Percentiles rank a stretch among this genome's conserved stretches.
Conservation (phyloP, 2,329 filamentous ascomycete genomes). For the Ceratocystis cubensis region DNA sequence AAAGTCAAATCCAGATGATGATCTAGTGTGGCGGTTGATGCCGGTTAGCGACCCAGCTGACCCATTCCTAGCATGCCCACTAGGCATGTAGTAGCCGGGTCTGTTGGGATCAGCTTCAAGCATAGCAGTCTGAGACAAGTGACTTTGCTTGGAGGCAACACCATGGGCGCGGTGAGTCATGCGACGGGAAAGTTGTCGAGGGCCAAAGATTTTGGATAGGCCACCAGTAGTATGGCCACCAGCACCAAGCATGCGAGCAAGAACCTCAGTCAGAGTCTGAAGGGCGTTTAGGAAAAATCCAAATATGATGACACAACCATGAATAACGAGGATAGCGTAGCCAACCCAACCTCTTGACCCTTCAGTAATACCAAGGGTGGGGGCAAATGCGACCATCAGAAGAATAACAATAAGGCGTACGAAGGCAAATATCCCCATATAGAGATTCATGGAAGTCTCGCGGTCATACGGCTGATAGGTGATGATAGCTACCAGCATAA, state of each 20-base stretch:
- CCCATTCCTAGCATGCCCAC: conserved; percentile 46
- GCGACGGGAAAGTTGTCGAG: conserved; percentile 72
- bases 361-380: conserved; percentile 65
- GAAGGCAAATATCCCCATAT: conserved; percentile 72
- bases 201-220: conserved; percentile 79
- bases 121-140: conserved; percentile 73
- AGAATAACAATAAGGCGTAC: conserved; percentile 65
- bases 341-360: conserved; percentile 86
- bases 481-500: conserved; percentile 73
- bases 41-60: conserved; percentile 44
- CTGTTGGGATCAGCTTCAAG: conserved; percentile 56
- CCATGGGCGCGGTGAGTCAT: conserved; percentile 43
- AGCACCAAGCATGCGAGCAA: conserved; percentile 68
- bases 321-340: conserved; percentile 77
- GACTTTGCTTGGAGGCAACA: conserved; percentile 56
- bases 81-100: conserved; percentile 41
- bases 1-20: conserved; percentile 44
- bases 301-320: conserved; percentile 72
- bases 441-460: conserved; percentile 93
- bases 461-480: conserved; percentile 83
- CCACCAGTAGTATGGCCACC: conserved; percentile 74
- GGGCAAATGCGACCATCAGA: conserved; percentile 71
- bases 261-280: conserved; percentile 81
- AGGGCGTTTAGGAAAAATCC: conserved; percentile 88
- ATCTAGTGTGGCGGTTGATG: conserved; percentile 34